Conservation (phyloP, 768 basidiomycete genomes). For the Boletus tomentosulus region DNA sequence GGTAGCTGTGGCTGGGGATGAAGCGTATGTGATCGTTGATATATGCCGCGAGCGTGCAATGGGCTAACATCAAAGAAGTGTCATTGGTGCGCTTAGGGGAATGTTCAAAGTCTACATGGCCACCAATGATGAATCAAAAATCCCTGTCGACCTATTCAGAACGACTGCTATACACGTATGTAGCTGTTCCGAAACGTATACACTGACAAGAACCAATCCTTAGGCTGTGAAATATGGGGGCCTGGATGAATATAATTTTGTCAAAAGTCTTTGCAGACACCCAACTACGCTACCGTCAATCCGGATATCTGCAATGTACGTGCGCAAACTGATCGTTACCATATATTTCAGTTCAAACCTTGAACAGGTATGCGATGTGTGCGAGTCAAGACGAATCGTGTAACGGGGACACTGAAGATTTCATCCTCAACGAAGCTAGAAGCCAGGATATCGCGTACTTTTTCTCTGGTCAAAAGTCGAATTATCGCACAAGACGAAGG, state of each 20-base stretch:
- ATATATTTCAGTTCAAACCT: neutral
- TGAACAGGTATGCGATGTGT: constrained; percentile 58
- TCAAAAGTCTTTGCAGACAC: constrained; percentile 64
- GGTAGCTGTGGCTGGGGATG: constrained; percentile 46
- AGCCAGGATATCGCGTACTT: constrained; percentile 65
- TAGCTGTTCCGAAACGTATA: constrained; percentile 1
- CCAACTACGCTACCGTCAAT: constrained; percentile 71
- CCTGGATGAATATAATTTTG: constrained; percentile 65
- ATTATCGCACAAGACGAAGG: constrained; percentile 50
- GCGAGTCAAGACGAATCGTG: constrained; percentile 53
- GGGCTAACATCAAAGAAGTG: constrained; percentile 38
- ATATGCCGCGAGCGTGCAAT: neutral
- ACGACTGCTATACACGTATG: constrained; percentile 51
- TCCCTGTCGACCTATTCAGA: constrained; percentile 75
- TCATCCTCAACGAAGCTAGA: constrained; percentile 50
- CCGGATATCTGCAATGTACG: constrained; percentile 62
- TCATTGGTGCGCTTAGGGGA: constrained; percentile 64
- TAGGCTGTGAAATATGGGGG: constrained; percentile 77
- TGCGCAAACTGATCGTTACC: neutral
- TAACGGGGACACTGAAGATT: constrained; percentile 57
- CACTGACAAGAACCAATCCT: constrained; percentile 2
- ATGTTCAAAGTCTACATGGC: constrained; percentile 70
- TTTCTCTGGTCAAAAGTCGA: constrained; percentile 54
- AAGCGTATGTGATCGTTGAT: constrained; percentile 24
- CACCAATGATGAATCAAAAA: constrained; percentile 69